Conservation (phyloP, 2,329 filamentous ascomycete genomes). For the Zopfia rhizophila region DNA sequence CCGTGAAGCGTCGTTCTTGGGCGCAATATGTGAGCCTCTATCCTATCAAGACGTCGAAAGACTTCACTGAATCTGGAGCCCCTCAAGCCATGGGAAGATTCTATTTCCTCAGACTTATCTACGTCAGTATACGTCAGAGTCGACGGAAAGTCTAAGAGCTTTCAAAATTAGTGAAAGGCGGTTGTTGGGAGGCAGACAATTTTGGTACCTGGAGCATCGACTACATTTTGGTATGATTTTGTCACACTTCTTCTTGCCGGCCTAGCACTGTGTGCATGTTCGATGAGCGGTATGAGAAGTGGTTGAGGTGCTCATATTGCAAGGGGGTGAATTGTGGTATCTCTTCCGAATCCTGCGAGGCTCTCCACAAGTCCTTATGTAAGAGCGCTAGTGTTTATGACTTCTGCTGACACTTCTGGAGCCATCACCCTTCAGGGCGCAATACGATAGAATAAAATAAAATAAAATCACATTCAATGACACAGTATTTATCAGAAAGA, state of each 20-base stretch:
- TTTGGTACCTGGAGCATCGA: constrained; percentile 25
- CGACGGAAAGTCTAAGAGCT: constrained; percentile 20
- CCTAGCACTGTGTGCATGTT: constrained; percentile 28
- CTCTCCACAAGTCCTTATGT: too few species aligned
- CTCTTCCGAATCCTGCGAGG: too few species aligned
- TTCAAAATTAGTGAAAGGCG: neutral
- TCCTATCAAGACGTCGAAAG: constrained; percentile 23
- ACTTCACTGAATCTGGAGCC: constrained; percentile 27
- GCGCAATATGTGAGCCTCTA: constrained; percentile 24
- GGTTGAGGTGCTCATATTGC: too few species aligned
- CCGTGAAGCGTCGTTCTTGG: neutral
- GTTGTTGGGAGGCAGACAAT: neutral
- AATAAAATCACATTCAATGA: too few species aligned
- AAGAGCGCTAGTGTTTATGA: too few species aligned
- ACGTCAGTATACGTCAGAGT: constrained; percentile 19
- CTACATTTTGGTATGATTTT: constrained; percentile 23
- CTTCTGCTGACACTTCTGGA: too few species aligned
- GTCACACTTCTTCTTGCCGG: constrained; percentile 33
- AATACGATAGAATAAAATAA: too few species aligned
- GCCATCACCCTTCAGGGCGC: too few species aligned
- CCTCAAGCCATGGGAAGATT: neutral
- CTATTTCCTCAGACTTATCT: constrained; percentile 9
- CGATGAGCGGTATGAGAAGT: too few species aligned
- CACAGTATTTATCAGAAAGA: too few species aligned
- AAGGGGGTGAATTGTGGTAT: too few species aligned